Base-by-base conservation (phyloP, 768 basidiomycete species). In the Russula brevipes region DNA sequence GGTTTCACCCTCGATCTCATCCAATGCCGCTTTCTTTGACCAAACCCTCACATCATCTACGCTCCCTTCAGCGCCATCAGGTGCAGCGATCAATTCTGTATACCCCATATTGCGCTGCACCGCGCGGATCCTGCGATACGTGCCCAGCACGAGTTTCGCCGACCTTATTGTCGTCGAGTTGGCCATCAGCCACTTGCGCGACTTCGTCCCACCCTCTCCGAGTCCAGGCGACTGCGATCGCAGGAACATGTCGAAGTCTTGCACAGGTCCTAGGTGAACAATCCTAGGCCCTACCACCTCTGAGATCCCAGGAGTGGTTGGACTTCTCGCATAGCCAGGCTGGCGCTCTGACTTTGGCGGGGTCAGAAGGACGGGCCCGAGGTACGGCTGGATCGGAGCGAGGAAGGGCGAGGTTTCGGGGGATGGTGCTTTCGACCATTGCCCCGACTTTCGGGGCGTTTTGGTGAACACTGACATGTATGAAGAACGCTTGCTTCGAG, bases 61-160 rank as follows among this genome's bases (percentile, higher is more conserved):
- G 12, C 63, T 67, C 5, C 72, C 74, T 5, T 70, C 70, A 42
- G 70, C 71, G 35, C 70, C 70, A 30, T 70, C 71, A 9, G 78
- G 78, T 50, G 82, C 65, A 11, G 85, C 84, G 8, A 89, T 73
- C 35, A 88, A 72, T 4, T 75, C 71, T 16, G 80, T 76, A 71
- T 88, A 89, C 2, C 88, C 87, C 79, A 88, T 79, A 57, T 77
- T 79, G 12, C 75, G 76, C 72, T 89, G 88, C 30, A 87, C 84
- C 2, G 80, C 71, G 19, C 88, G 77, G 31, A 90, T 81, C 35
- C 86, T 76, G 39, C 77, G 77, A 68, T 86, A 87, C 14, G 87
- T 88, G 41, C 75, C 79, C 41, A 75, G 77, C n/a, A 83, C 75
- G 2, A 90, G 80, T 19, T 76, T 69, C 5, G 77, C 54, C 1